phyloP scores from a whole-genome alignment of 495 filamentous ascomycete species.

The Cudoniella acicularis region DNA sequence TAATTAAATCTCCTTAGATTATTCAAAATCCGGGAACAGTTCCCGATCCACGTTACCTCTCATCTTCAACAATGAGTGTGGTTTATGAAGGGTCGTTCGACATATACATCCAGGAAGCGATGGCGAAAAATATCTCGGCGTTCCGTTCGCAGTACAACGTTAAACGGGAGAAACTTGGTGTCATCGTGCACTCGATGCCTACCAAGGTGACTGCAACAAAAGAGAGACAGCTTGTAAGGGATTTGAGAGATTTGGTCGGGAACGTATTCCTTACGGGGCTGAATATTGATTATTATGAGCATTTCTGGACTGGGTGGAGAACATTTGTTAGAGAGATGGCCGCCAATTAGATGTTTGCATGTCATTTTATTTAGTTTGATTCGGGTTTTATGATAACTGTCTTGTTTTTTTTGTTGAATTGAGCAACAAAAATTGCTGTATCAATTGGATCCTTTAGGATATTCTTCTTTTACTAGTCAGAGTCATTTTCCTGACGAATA shows the following conservation, averaged over 20 bases:
- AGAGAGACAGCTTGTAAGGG: conserved; percentile 34
- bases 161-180: conserved; percentile 34
- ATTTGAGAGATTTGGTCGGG: conserved; percentile 35
- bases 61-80: conserved; percentile 6
- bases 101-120: neutral
- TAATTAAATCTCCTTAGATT: conserved; percentile 28
- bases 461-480: too few relatives aligned
- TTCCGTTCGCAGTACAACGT: conserved; percentile 28
- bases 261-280: conserved; percentile 45
- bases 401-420: neutral
- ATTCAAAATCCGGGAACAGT: conserved; percentile 47
- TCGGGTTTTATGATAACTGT: too few relatives aligned
- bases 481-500: too few relatives aligned
- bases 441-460: too few relatives aligned
- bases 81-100: neutral
- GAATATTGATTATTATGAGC: conserved; percentile 40
- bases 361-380: neutral
- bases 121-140: conserved; percentile 27
- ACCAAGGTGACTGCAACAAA: conserved; percentile 29
- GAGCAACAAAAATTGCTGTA: too few relatives aligned
- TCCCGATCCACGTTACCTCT: conserved; percentile 42
- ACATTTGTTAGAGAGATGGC: conserved; percentile 42
- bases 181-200: conserved; percentile 43
- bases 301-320: conserved; percentile 39
- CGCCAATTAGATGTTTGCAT: neutral